A percentile compares a stretch with the other conserved stretches of the same genome.
Evolutionary conservation across 1,284 basidiomycete genomes (phyloP).

Genomic region (Lignosus rhinocerotis): DNA sequence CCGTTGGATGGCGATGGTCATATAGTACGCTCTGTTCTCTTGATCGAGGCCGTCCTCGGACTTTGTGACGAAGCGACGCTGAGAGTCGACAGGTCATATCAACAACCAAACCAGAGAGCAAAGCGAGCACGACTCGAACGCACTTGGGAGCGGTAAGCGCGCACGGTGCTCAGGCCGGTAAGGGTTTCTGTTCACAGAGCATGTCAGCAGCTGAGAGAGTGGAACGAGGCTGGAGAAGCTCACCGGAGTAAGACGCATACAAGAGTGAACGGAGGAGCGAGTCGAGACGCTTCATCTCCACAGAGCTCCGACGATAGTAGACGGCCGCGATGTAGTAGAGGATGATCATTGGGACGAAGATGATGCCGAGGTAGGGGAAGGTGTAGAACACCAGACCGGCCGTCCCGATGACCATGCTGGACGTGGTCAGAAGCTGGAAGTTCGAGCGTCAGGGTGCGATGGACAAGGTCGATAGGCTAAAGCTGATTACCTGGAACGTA

Average conservation of each 20-base stretch:
- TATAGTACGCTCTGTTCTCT: constrained; percentile 76
- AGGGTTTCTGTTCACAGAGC: constrained; percentile 54
- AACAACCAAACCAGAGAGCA: too few species aligned
- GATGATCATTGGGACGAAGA: constrained; percentile 52
- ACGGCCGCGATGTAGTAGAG: constrained; percentile 50
- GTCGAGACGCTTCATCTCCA: constrained; percentile 71
- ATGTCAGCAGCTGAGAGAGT: background rate
- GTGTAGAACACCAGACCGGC: constrained; percentile 62
- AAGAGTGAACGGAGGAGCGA: constrained; percentile 66
- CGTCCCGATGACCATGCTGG: constrained; percentile 48
- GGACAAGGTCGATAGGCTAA: background rate
- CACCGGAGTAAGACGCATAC: constrained; percentile 55
- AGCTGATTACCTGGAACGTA: constrained; percentile 31
- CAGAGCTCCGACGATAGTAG: constrained; percentile 58
- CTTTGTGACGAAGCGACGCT: constrained; percentile 46
- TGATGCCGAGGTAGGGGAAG: constrained; percentile 62
- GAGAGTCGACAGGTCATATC: background rate
- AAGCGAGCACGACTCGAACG: background rate
- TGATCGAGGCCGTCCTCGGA: constrained; percentile 55
- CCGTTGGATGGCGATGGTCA: constrained; percentile 69
- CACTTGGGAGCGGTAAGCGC: constrained; percentile 55
- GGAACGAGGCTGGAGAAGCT: background rate
- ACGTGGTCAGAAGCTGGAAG: constrained; percentile 45
- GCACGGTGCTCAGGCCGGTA: constrained; percentile 63
- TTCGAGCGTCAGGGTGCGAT: background rate